Percentiles rank a stretch among this genome's conserved stretches.
Conservation (phyloP, 1,284 basidiomycete genomes). For the Pascua guehoae region DNA sequence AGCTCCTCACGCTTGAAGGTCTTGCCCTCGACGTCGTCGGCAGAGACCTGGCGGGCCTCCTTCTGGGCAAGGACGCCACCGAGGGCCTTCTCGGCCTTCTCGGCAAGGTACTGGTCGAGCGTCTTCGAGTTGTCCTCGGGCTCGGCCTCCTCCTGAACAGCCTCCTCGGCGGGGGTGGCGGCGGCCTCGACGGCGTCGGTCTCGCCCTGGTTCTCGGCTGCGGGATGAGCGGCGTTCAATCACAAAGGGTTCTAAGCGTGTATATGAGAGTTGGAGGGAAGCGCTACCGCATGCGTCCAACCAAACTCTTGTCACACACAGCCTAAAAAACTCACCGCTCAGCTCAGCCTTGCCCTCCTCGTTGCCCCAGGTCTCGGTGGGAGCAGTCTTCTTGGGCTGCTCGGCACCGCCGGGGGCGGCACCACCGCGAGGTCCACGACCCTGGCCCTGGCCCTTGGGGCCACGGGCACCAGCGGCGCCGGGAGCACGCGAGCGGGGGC, state of each 20-base stretch:
- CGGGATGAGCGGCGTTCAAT: constrained; percentile 31
- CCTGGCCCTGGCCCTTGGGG: constrained; percentile 30
- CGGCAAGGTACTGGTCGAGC: constrained; percentile 51
- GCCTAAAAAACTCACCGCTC: constrained; percentile 55
- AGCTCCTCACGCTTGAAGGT: constrained; percentile 44
- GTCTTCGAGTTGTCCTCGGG: constrained; percentile 83
- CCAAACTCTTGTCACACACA: too few species aligned
- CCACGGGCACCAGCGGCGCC: constrained; percentile 35
- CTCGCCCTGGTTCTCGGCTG: constrained; percentile 52
- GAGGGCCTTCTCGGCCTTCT: constrained; percentile 40
- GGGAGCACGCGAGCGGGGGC: constrained; percentile 33
- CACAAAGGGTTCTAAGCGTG: constrained; percentile 18
- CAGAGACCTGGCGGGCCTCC: constrained; percentile 31
- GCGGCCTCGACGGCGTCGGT: constrained; percentile 35
- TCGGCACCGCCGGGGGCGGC: constrained; percentile 58
- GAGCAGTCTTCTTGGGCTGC: constrained; percentile 69
- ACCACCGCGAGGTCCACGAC: constrained; percentile 25
- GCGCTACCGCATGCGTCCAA: not conserved
- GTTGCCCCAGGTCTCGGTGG: constrained; percentile 76
- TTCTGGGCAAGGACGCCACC: constrained; percentile 26
- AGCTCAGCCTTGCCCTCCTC: constrained; percentile 75
- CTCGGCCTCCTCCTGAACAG: constrained; percentile 56
- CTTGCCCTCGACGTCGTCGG: constrained; percentile 34
- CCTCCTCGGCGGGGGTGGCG: constrained; percentile 41
- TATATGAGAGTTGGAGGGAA: not conserved